Evolutionary conservation across 495 filamentous ascomycete genomes (phyloP).

Genomic region (Parathielavia appendiculata): DNA sequence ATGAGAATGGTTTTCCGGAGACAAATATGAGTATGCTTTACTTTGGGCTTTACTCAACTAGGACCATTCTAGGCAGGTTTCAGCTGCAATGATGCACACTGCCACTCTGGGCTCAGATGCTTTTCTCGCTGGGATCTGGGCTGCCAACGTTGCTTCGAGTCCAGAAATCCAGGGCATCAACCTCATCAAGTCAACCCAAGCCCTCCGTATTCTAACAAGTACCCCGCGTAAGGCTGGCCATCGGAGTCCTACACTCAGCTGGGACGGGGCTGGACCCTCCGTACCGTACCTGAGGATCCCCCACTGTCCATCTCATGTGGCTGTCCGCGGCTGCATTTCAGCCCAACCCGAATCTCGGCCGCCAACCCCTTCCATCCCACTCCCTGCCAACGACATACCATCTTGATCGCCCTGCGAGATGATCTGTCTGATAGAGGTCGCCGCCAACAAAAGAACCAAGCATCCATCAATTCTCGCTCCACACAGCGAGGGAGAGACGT

Average conservation of each 20-base stretch:
- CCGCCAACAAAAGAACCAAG: not conserved
- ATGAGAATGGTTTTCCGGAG: too few relatives aligned
- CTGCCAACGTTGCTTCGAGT: too few relatives aligned
- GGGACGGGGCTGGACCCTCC: not conserved
- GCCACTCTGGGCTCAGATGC: too few relatives aligned
- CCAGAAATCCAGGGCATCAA: too few relatives aligned
- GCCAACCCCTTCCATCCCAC: slow-evolving; percentile 4
- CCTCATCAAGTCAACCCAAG: too few relatives aligned
- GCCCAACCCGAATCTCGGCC: slow-evolving; percentile 12
- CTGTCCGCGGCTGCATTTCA: slow-evolving; percentile 8
- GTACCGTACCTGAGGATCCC: not conserved
- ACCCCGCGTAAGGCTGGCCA: slow-evolving; percentile 6
- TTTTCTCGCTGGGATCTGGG: not conserved
- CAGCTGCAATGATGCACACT: too few relatives aligned
- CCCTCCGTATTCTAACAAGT: too few relatives aligned
- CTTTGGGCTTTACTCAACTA: too few relatives aligned
- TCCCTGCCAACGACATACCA: not conserved
- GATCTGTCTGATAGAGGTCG: not conserved
- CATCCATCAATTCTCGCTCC: not conserved
- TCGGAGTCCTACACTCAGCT: not conserved
- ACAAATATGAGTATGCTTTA: too few relatives aligned
- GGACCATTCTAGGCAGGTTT: too few relatives aligned
- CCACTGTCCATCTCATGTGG: slow-evolving; percentile 1
- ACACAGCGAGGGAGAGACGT: not conserved
- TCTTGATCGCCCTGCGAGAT: not conserved